Conservation (phyloP, 2,329 filamentous ascomycete genomes). For the Calonectria pseudoturangicola region DNA sequence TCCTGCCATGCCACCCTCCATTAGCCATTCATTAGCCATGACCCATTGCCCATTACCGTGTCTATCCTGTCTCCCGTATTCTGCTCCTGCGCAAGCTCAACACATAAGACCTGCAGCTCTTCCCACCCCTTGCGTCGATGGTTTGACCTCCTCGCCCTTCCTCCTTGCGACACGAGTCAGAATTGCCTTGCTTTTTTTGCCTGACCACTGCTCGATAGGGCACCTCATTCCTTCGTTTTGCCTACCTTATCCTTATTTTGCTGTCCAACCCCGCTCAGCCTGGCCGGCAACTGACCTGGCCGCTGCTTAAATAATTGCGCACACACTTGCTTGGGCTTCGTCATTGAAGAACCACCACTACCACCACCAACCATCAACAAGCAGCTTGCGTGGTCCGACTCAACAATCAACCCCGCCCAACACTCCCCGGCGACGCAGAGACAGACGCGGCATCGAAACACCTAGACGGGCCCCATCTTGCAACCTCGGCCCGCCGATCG, state of each 20-base stretch:
- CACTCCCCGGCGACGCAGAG: background rate
- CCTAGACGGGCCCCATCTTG: background rate
- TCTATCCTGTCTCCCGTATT: conserved; percentile 31
- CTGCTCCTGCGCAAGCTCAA: conserved; percentile 1
- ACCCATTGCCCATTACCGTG: conserved; percentile 6
- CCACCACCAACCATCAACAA: no score
- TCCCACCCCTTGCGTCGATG: conserved; percentile 33
- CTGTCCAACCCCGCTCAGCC: background rate
- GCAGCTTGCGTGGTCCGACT: conserved; percentile 1
- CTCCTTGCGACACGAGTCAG: conserved; percentile 24
- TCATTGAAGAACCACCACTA: conserved; percentile 10
- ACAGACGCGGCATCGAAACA: conserved; percentile 5
- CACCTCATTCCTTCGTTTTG: background rate
- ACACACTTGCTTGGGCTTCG: background rate
- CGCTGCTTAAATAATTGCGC: background rate
- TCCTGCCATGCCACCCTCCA: conserved; percentile 15
- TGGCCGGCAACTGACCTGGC: background rate
- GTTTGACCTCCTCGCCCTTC: conserved; percentile 21
- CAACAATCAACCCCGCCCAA: conserved; percentile 31
- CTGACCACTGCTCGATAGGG: background rate
- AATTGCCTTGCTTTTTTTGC: conserved; percentile 1
- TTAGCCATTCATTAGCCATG: background rate
- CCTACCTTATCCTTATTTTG: background rate
- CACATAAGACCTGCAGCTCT: conserved; percentile 45
- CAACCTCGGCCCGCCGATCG: conserved; percentile 22